Conservation (phyloP, 1,139 yeast genomes). For the Protomyces pachydermus region DNA sequence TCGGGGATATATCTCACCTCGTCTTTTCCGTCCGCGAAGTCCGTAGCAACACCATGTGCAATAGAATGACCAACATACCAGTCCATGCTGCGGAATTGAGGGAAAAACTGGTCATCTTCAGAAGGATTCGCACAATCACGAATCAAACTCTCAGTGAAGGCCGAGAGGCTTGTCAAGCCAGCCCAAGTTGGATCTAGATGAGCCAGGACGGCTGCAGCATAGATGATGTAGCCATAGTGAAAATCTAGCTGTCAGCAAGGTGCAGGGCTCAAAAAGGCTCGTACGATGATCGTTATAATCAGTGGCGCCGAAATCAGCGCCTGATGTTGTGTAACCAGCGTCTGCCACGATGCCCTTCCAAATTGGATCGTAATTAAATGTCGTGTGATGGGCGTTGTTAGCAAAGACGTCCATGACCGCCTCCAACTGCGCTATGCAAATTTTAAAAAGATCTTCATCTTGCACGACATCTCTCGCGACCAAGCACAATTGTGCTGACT, state of each 20-base stretch:
- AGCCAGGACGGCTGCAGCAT: slow-evolving; percentile 72
- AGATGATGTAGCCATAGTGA: slow-evolving; percentile 73
- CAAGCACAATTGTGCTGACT: slow-evolving; percentile 64
- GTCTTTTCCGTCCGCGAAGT: slow-evolving; percentile 40
- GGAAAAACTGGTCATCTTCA: slow-evolving; percentile 57
- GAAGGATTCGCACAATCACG: slow-evolving; percentile 78
- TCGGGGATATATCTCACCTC: slow-evolving; percentile 47
- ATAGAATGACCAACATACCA: slow-evolving; percentile 81
- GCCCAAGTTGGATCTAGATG: slow-evolving; percentile 59
- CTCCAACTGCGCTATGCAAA: slow-evolving; percentile 37
- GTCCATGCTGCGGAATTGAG: slow-evolving; percentile 73
- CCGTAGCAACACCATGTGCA: slow-evolving; percentile 68
- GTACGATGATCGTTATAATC: slow-evolving; percentile 55
- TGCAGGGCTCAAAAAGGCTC: slow-evolving; percentile 39
- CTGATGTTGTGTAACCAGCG: slow-evolving; percentile 44
- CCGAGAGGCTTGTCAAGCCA: slow-evolving; percentile 47
- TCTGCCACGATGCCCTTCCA: slow-evolving; percentile 63
- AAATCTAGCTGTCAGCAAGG: slow-evolving; percentile 45
- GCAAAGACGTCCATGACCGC: slow-evolving; percentile 51
- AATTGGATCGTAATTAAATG: slow-evolving; percentile 64
- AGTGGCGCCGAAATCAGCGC: slow-evolving; percentile 60
- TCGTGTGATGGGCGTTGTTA: slow-evolving; percentile 51
- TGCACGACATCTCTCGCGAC: slow-evolving; percentile 56
- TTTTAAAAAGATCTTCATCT: slow-evolving; percentile 37
- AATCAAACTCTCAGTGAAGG: slow-evolving; percentile 59